Conservation (phyloP, 345 rosid species). For the Citrus maxima region DNA sequence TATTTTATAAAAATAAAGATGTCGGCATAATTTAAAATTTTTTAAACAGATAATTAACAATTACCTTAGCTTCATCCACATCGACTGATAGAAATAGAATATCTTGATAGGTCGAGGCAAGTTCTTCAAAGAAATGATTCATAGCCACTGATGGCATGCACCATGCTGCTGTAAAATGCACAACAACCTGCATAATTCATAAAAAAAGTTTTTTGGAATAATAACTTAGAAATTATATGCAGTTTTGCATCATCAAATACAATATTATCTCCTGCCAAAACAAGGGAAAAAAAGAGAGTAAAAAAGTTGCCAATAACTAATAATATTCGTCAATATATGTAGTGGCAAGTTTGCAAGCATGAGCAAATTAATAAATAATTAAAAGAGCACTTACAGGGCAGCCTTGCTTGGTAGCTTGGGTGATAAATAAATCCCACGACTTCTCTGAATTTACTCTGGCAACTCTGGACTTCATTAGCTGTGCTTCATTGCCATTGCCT, state of each 20-base stretch:
- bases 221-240: neutral
- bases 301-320: too few relatives aligned
- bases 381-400: conserved; percentile 27
- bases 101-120: conserved; percentile 30
- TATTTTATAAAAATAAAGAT: too few relatives aligned
- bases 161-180: conserved; percentile 53
- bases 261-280: too few relatives aligned
- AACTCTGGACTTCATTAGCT: conserved; percentile 32
- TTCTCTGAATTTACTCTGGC: conserved; percentile 29
- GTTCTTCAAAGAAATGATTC: conserved; percentile 35
- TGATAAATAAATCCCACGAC: conserved; percentile 36
- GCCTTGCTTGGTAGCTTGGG: conserved; percentile 28
- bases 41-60: too few relatives aligned
- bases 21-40: too few relatives aligned
- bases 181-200: conserved; percentile 29
- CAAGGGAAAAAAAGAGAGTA: too few relatives aligned
- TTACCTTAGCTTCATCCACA: conserved; percentile 48
- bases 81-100: conserved; percentile 38
- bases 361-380: neutral
- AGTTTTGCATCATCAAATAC: too few relatives aligned
- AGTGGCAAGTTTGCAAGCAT: neutral
- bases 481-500: neutral
- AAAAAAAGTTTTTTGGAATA: neutral
- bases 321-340: neutral
- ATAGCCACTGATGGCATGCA: conserved; percentile 51